Evolutionary conservation across 129 eudicot genomes (phyloP).

Genomic region (Chrysanthemum makinoi): DNA sequence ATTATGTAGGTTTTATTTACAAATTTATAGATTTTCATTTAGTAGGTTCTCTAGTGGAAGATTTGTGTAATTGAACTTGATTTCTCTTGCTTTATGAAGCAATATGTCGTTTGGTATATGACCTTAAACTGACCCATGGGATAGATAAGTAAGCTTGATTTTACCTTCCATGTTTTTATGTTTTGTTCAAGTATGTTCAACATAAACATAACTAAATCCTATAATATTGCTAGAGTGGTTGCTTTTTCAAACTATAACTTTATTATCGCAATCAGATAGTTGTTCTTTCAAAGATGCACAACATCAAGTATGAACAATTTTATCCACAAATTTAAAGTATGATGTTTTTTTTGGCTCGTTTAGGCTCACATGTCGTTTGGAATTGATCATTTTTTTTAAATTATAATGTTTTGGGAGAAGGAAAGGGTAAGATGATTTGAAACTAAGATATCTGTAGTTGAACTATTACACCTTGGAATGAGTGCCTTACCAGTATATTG

Average conservation of each 20-base stretch:
- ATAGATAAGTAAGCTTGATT: background rate
- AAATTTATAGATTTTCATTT: too few species aligned
- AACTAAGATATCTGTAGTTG: too few species aligned
- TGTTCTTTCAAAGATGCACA: too few species aligned
- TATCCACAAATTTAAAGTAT: background rate
- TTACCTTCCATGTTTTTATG: background rate
- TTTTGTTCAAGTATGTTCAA: background rate
- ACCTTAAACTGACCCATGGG: too few species aligned
- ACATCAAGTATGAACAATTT: too few species aligned
- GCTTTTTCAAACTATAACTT: background rate
- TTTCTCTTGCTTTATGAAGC: too few species aligned
- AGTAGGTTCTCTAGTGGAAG: too few species aligned
- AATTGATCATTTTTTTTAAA: background rate
- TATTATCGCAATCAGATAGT: background rate
- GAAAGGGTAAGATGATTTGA: too few species aligned
- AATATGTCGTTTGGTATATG: too few species aligned
- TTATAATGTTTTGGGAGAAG: background rate
- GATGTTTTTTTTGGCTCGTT: background rate
- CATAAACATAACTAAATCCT: background rate
- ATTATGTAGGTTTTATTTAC: background rate
- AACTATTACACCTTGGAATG: too few species aligned
- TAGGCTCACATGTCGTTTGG: background rate
- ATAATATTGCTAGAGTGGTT: background rate
- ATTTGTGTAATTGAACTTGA: too few species aligned
- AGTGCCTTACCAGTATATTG: too few species aligned